These are phyloP conservation scores for Platanthera zijinensis DNA, from an alignment of 106 monocot species.

Conservation along the genomic window DNA sequence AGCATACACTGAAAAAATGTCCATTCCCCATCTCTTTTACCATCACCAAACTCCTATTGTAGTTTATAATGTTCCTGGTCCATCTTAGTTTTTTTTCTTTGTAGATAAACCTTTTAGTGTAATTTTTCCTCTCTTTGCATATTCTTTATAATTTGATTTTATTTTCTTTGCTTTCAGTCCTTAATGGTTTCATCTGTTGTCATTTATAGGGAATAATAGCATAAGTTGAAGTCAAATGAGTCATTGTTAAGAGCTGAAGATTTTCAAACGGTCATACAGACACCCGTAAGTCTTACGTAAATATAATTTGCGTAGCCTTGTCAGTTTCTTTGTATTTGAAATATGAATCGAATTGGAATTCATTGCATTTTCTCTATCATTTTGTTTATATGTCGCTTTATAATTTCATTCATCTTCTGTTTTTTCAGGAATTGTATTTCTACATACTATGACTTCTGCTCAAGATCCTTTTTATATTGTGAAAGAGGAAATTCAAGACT, in stretches of 20 bases:
- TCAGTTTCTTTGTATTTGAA: background rate
- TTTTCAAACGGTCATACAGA: background rate
- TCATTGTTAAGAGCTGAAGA: background rate
- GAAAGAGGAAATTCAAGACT: conserved; percentile 16
- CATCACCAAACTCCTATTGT: too few relatives aligned
- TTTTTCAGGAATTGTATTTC: conserved; percentile 10
- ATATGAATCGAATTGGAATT: background rate
- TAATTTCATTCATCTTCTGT: background rate
- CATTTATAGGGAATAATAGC: background rate
- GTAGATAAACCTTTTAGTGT: too few relatives aligned
- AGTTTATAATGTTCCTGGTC: too few relatives aligned
- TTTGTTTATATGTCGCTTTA: background rate
- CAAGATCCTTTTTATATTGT: conserved; percentile 16
- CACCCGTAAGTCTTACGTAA: background rate
- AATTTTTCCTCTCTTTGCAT: background rate
- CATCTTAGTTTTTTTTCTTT: too few relatives aligned
- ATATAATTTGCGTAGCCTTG: background rate
- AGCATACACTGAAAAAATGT: too few relatives aligned
- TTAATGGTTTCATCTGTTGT: background rate
- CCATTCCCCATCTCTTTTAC: too few relatives aligned
- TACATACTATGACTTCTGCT: conserved; percentile 8
- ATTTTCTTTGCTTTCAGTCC: background rate
- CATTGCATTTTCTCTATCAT: background rate
- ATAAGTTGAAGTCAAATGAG: background rate
- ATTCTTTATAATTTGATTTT: background rate